Evolutionary conservation across 2,329 filamentous ascomycete species (phyloP).

Genomic region (Aurifilum marmelostoma): DNA sequence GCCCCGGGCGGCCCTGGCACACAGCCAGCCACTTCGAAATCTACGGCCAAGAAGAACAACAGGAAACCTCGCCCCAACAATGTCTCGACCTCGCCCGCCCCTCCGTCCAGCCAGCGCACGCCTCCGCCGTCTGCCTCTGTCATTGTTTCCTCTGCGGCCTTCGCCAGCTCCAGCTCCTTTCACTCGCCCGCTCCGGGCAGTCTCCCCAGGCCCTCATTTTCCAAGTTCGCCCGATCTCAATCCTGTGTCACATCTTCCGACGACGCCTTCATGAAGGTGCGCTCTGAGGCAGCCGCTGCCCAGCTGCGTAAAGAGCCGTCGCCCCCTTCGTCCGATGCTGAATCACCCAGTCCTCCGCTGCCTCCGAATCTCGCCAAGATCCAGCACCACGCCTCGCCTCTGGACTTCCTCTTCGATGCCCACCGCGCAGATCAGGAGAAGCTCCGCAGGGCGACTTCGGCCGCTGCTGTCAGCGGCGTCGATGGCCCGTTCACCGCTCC

Average conservation of each 20-base stretch:
- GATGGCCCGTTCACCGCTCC: constrained; percentile 58
- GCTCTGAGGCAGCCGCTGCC: constrained; percentile 23
- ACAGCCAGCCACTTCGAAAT: constrained; percentile 38
- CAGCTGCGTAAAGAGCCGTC: constrained; percentile 47
- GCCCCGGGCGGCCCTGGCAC: constrained; percentile 36
- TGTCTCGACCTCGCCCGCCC: constrained; percentile 46
- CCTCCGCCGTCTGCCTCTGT: constrained; percentile 48
- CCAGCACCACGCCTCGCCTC: constrained; percentile 67
- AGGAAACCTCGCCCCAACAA: constrained; percentile 39
- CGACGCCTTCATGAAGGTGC: constrained; percentile 38
- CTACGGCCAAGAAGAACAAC: constrained; percentile 36
- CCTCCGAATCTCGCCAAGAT: constrained; percentile 39
- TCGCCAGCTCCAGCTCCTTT: constrained; percentile 85
- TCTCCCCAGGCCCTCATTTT: constrained; percentile 87
- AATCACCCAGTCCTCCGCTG: constrained; percentile 51
- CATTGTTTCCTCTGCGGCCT: constrained; percentile 60
- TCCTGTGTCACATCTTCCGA: constrained; percentile 14
- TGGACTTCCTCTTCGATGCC: constrained; percentile 89
- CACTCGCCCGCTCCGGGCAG: constrained; percentile 91
- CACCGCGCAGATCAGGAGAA: constrained; percentile 77
- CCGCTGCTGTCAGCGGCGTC: constrained; percentile 45
- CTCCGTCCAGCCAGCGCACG: constrained; percentile 47
- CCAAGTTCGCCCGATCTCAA: constrained; percentile 31
- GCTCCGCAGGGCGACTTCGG: constrained; percentile 56
- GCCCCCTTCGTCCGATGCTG: constrained; percentile 56